phyloP scores from a whole-genome alignment of 352 stramenopile species.

The Phytophthora idaei region DNA sequence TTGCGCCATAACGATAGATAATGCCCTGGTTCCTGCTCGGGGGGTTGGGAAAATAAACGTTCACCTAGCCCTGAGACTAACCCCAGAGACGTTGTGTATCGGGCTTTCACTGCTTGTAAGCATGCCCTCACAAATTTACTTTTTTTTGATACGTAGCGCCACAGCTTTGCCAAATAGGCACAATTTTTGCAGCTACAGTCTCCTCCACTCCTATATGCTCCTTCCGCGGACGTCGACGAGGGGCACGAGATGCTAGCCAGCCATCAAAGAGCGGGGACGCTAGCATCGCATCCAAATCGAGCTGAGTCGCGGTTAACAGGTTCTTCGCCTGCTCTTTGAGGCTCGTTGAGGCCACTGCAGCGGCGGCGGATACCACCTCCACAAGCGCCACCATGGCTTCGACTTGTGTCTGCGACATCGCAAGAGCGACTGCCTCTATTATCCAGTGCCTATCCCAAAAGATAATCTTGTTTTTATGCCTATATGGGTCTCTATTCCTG shows the following conservation, averaged over 20 bases:
- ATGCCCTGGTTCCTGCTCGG: background rate
- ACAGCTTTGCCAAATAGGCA: no score
- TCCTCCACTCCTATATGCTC: no score
- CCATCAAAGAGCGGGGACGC: background rate
- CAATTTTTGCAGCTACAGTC: no score
- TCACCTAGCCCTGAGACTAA: no score
- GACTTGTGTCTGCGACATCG: background rate
- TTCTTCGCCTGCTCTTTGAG: background rate
- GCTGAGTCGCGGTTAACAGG: background rate
- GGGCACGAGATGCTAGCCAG: background rate
- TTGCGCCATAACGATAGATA: background rate
- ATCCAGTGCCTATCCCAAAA: background rate
- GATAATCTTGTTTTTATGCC: background rate
- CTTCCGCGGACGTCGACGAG: no score
- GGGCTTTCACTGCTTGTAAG: no score
- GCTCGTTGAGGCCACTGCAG: background rate
- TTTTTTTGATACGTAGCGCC: no score
- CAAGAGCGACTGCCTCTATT: background rate
- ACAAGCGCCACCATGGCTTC: background rate
- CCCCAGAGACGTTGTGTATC: no score
- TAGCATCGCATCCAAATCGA: background rate
- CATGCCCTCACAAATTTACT: no score
- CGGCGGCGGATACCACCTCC: background rate
- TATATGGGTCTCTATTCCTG: background rate
- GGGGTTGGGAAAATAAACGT: no score